Percentiles rank a stretch among this genome's conserved stretches.
These are phyloP conservation scores for Eutrema japonicum DNA, from an alignment of 345 rosid genomes.

Conservation along the genomic window DNA sequence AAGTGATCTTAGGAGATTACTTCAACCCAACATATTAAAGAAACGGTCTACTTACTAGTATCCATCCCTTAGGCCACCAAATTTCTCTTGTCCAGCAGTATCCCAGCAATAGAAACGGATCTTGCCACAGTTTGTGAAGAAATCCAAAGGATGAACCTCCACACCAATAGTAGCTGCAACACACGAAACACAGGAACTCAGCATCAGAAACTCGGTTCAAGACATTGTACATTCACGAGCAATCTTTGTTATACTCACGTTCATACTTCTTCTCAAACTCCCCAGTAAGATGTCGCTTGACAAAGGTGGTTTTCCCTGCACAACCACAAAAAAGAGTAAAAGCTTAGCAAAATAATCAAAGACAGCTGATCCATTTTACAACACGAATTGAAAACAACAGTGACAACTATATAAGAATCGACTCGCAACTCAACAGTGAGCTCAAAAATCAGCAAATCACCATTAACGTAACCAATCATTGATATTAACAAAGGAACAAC, in stretches of 20 bases:
- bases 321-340: background rate
- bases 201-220: background rate
- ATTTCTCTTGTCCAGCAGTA: conserved; percentile 96
- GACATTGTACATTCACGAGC: background rate
- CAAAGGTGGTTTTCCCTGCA: conserved; percentile 90
- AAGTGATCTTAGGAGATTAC: no score
- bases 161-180: conserved; percentile 88
- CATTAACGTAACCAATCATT: background rate
- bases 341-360: background rate
- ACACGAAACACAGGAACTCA: background rate
- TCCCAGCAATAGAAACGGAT: conserved; percentile 97
- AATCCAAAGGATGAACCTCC: conserved; percentile 94
- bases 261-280: conserved; percentile 97
- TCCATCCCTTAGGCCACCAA: conserved; percentile 96
- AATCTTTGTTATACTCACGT: conserved; percentile 56
- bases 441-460: background rate
- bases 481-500: background rate
- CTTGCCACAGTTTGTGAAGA: conserved; percentile 90
- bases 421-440: background rate
- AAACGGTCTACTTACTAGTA: conserved; percentile 64
- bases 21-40: no score
- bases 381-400: background rate
- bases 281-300: conserved; percentile 92
- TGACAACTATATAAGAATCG: background rate
- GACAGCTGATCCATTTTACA: background rate